These are phyloP conservation scores for Dioszegia hungarica DNA, from an alignment of 768 basidiomycete species.

Conservation along the genomic window DNA sequence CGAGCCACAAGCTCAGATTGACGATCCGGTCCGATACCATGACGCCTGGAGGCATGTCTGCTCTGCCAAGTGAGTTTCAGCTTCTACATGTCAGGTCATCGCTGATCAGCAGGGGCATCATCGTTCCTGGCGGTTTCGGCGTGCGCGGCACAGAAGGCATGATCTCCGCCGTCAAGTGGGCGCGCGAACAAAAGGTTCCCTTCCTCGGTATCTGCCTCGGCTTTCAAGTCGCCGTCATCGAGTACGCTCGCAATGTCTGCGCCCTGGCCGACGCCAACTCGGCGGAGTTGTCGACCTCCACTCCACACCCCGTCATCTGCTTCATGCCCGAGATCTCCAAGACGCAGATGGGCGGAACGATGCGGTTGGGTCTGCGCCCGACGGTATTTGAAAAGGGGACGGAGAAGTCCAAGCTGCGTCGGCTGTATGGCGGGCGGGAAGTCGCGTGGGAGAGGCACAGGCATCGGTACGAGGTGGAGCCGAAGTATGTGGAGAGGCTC, in stretches of 20 bases:
- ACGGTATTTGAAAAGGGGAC: slow-evolving; percentile 75
- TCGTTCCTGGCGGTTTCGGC: slow-evolving; percentile 96
- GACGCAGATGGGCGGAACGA: slow-evolving; percentile 99
- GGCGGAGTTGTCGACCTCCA: slow-evolving; percentile 62
- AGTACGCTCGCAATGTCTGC: slow-evolving; percentile 84
- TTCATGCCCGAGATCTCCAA: slow-evolving; percentile 99
- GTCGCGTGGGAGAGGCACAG: slow-evolving; percentile 95
- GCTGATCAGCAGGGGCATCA: slow-evolving; percentile 68
- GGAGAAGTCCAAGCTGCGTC: slow-evolving; percentile 62
- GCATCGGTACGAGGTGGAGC: slow-evolving; percentile 95
- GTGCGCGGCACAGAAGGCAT: slow-evolving; percentile 91
- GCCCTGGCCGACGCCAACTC: slow-evolving; percentile 77
- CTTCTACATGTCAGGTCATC: neutral
- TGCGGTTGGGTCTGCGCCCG: slow-evolving; percentile 96
- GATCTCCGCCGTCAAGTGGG: slow-evolving; percentile 97
- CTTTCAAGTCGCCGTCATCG: slow-evolving; percentile 93
- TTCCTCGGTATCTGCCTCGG: slow-evolving; percentile 96
- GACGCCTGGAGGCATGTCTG: slow-evolving; percentile 93
- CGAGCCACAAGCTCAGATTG: slow-evolving; percentile 72
- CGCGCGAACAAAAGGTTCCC: slow-evolving; percentile 87
- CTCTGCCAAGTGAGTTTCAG: slow-evolving; percentile 65
- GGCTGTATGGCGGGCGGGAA: slow-evolving; percentile 73
- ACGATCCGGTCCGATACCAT: slow-evolving; percentile 80
- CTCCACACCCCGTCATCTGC: slow-evolving; percentile 68
- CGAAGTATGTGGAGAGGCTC: slow-evolving; percentile 69